Base-by-base conservation (phyloP, 352 stramenopile genomes). In the Phytophthora palmivora region DNA sequence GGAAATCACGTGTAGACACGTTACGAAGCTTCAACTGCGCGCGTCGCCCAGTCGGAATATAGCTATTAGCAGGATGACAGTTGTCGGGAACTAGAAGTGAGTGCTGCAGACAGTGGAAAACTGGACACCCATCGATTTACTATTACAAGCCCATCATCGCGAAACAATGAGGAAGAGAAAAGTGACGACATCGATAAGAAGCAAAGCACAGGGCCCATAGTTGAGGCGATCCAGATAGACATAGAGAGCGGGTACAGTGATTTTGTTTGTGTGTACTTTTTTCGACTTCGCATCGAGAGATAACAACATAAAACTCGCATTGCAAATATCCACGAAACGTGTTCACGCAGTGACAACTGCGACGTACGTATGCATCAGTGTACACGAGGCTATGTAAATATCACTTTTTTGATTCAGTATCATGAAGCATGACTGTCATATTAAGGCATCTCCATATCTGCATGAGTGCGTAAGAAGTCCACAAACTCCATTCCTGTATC, bases 1-100 rank as follows among this genome's bases (percentile, higher is more conserved):
- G n/a, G 86, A 94, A 41, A 72, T 94, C 34, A 89, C 83, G 18
- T 92, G 76, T 49, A 75, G 77, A 14, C 74, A 90, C 57, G 58
- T 91, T 28, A 80, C 76, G 37, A 84, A 82, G 45, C 45, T 94
- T 55, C 62, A 82, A 54, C 44, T 94, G 7, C 77, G 78, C 22
- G 74, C 70, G 4, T 73, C 76, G 6, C 43, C 63, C 2, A 87
- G 58, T 55, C 54, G 61, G n/a, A 78, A 63, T n/a, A 58, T 73
- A 30, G 49, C 70, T 0, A 41, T 67, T 26, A 65, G 67, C 14
- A 57, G 22, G 16, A 79, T 78, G 69, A 26, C 49, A 19, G 38
- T 78, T 6, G 62, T 74, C 12, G 63, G 63, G 60, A 79, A 50
- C 50, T 78, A 7, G 69, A 88, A 38, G 58, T 88, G 18, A 60